phyloP scores from a whole-genome alignment of 1,284 basidiomycete genomes.

The Trichosporon faecale region DNA sequence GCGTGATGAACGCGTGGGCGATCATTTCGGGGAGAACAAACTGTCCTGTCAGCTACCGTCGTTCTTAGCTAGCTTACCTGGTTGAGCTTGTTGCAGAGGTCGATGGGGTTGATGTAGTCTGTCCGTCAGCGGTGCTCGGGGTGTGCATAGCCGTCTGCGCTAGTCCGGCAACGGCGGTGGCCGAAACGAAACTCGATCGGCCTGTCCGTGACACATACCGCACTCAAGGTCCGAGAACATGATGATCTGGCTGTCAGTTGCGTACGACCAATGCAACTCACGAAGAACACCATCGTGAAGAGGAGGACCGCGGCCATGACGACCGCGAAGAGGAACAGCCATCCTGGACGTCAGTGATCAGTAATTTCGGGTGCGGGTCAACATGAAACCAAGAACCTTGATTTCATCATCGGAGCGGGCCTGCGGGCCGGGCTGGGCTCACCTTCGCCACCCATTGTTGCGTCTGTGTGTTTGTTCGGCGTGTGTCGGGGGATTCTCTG shows the following conservation, averaged over 20 bases:
- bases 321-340: slow-evolving; percentile 91
- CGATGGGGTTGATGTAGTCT: slow-evolving; percentile 99
- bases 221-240: slow-evolving; percentile 99
- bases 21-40: slow-evolving; percentile 97
- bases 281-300: slow-evolving; percentile 98
- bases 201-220: slow-evolving; percentile 52
- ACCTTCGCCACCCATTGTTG: slow-evolving; percentile 51
- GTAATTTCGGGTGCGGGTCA: background rate
- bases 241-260: slow-evolving; percentile 70
- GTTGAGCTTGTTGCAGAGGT: slow-evolving; percentile 99
- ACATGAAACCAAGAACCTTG: slow-evolving; percentile 1
- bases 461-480: background rate
- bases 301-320: slow-evolving; percentile 86
- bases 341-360: slow-evolving; percentile 59
- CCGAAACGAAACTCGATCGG: background rate
- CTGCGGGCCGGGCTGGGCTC: slow-evolving; percentile 13
- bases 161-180: background rate
- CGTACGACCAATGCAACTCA: slow-evolving; percentile 57
- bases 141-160: background rate
- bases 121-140: slow-evolving; percentile 12
- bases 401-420: background rate
- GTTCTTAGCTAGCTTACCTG: slow-evolving; percentile 60
- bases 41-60: slow-evolving; percentile 54
- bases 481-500: background rate
- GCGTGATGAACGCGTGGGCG: slow-evolving; percentile 84